These are phyloP conservation scores for Mortierella sp. DNA, from an alignment of 371 early-diverging fungal genomes.

Conservation along the genomic window DNA sequence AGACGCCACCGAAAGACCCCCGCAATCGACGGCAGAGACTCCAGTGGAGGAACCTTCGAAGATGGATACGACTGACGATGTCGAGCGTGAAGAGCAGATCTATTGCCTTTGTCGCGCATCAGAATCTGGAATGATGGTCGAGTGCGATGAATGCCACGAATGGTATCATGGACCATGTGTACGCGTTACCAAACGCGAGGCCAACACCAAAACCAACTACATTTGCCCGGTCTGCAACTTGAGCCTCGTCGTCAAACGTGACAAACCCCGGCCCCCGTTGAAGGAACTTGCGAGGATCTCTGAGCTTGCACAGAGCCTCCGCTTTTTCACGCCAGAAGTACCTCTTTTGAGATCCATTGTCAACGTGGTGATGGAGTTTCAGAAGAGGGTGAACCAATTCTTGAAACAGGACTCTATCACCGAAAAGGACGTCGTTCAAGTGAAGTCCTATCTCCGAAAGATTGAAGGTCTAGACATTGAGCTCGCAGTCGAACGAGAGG, in stretches of 20 bases:
- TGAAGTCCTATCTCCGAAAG: slow-evolving; percentile 62
- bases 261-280: slow-evolving; percentile 59
- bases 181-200: slow-evolving; percentile 66
- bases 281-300: slow-evolving; percentile 59
- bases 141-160: slow-evolving; percentile 83
- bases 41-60: neutral
- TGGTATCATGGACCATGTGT: slow-evolving; percentile 86
- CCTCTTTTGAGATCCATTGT: slow-evolving; percentile 62
- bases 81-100: slow-evolving; percentile 35
- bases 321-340: slow-evolving; percentile 68
- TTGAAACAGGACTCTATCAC: slow-evolving; percentile 53
- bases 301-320: slow-evolving; percentile 58
- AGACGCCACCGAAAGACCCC: neutral
- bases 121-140: slow-evolving; percentile 78
- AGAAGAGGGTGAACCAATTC: slow-evolving; percentile 55
- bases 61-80: slow-evolving; percentile 9
- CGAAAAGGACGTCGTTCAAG: slow-evolving; percentile 44
- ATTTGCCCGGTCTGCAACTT: slow-evolving; percentile 78
- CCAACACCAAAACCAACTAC: slow-evolving; percentile 63
- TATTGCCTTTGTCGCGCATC: slow-evolving; percentile 73
- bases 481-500: slow-evolving; percentile 58
- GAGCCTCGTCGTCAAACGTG: slow-evolving; percentile 53
- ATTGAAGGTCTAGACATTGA: slow-evolving; percentile 68
- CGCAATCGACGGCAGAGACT: neutral
- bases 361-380: slow-evolving; percentile 47